These are phyloP conservation scores for Neurospora sp. DNA, from an alignment of 495 filamentous ascomycete species.

Conservation along the genomic window DNA sequence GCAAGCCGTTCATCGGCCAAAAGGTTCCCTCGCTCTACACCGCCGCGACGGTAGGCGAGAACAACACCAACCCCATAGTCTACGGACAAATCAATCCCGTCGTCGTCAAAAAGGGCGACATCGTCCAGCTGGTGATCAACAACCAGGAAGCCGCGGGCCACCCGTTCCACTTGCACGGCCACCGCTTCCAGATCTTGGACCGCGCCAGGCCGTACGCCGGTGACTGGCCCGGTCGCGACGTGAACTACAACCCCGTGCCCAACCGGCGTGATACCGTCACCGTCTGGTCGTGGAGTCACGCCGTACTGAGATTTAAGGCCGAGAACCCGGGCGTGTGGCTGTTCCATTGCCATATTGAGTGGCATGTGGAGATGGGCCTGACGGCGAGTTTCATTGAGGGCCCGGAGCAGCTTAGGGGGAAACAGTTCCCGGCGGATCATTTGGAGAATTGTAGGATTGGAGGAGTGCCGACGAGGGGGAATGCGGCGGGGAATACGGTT, in stretches of 20 bases:
- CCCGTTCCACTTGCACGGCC: conserved; percentile 55
- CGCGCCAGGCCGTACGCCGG: conserved; percentile 36
- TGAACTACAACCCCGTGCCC: conserved; percentile 31
- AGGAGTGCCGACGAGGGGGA: conserved; percentile 47
- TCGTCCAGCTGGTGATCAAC: conserved; percentile 74
- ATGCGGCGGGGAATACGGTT: conserved; percentile 63
- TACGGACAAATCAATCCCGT: conserved; percentile 70
- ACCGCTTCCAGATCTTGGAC: conserved; percentile 64
- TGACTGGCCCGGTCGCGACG: conserved; percentile 28
- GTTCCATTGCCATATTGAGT: conserved; percentile 78
- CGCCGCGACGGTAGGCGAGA: conserved; percentile 50
- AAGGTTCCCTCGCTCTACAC: conserved; percentile 75
- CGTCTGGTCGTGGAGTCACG: conserved; percentile 43
- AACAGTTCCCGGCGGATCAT: conserved; percentile 54
- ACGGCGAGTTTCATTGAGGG: conserved; percentile 63
- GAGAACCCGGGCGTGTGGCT: conserved; percentile 71
- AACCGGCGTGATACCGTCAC: conserved; percentile 45
- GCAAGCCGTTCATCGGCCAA: conserved; percentile 59
- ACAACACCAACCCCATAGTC: conserved; percentile 49
- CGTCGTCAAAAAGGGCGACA: conserved; percentile 50
- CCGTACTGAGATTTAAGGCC: conserved; percentile 48
- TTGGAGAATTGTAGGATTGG: conserved; percentile 44
- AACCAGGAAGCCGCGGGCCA: conserved; percentile 57
- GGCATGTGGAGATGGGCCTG: conserved; percentile 67
- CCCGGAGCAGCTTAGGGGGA: conserved; percentile 47